phyloP scores from a whole-genome alignment of 176 grass and related monocot genomes.

The Musa troglodytarum region DNA sequence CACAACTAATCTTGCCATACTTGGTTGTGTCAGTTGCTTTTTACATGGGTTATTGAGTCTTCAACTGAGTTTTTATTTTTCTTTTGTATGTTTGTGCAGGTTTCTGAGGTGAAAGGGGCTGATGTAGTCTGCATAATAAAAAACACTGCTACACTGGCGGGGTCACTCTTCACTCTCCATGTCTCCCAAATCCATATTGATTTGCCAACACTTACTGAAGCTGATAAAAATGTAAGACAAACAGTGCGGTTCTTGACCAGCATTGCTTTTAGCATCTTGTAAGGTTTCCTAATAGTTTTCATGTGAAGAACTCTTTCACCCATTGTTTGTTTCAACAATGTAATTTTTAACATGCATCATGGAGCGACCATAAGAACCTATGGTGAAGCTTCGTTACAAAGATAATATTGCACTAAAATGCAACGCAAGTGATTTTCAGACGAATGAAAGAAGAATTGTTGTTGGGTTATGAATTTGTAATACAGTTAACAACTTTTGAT shows the following conservation, averaged over 20 bases:
- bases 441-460: background rate
- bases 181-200: constrained; percentile 87
- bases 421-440: too few species aligned
- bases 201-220: constrained; percentile 80
- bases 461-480: background rate
- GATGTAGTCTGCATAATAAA: constrained; percentile 93
- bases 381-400: too few species aligned
- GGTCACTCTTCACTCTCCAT: constrained; percentile 86
- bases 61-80: background rate
- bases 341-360: too few species aligned
- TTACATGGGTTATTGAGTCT: background rate
- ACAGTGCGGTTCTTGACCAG: background rate
- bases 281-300: background rate
- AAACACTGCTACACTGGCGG: constrained; percentile 79
- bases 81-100: constrained; percentile 30
- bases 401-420: too few species aligned
- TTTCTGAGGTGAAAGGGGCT: constrained; percentile 81
- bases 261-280: background rate
- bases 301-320: too few species aligned
- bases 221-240: constrained; percentile 31
- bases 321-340: too few species aligned
- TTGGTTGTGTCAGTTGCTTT: background rate
- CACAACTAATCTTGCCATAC: background rate
- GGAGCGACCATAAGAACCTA: too few species aligned
- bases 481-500: background rate